Percentiles rank a stretch among this genome's conserved stretches.
Conservation (phyloP, 805 yeast genomes). For the Cyberlindnera meyerae region DNA sequence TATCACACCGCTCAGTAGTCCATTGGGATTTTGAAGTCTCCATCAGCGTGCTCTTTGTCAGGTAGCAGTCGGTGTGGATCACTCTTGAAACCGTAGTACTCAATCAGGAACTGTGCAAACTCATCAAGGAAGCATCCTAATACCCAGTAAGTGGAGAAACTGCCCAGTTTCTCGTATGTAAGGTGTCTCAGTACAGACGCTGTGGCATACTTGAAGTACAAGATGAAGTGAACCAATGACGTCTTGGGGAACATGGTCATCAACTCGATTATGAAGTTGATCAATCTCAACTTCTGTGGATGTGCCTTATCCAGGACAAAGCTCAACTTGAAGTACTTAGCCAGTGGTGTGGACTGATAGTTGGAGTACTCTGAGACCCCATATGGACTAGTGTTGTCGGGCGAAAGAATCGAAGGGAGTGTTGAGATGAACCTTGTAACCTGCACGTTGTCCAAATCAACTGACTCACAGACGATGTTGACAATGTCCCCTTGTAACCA, state of each 20-base stretch:
- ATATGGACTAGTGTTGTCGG: too few relatives aligned
- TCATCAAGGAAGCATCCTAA: conserved; percentile 20
- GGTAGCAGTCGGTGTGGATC: conserved; percentile 1
- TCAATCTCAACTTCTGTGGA: conserved; percentile 8
- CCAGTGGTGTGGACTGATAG: conserved; percentile 1
- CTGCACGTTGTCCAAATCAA: too few relatives aligned
- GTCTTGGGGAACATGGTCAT: conserved; percentile 3
- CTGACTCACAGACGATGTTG: conserved; percentile 1
- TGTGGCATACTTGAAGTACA: conserved; percentile 16
- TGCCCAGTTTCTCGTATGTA: conserved; percentile 5
- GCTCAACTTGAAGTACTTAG: conserved; percentile 6
- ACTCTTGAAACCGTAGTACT: conserved; percentile 15
- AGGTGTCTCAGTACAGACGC: conserved; percentile 15
- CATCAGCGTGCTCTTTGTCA: neutral
- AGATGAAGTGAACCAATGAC: conserved; percentile 3
- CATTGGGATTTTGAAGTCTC: too few relatives aligned
- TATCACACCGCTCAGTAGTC: too few relatives aligned
- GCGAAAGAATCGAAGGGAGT: neutral
- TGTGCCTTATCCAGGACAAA: neutral
- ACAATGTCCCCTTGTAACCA: conserved; percentile 12
- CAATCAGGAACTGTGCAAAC: conserved; percentile 15
- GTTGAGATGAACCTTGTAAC: too few relatives aligned
- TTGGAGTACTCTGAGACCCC: too few relatives aligned
- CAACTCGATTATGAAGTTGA: conserved; percentile 12
- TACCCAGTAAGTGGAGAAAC: conserved; percentile 21